Base-by-base conservation (phyloP, 495 filamentous ascomycete species). In the Amniculicola lignicola region DNA sequence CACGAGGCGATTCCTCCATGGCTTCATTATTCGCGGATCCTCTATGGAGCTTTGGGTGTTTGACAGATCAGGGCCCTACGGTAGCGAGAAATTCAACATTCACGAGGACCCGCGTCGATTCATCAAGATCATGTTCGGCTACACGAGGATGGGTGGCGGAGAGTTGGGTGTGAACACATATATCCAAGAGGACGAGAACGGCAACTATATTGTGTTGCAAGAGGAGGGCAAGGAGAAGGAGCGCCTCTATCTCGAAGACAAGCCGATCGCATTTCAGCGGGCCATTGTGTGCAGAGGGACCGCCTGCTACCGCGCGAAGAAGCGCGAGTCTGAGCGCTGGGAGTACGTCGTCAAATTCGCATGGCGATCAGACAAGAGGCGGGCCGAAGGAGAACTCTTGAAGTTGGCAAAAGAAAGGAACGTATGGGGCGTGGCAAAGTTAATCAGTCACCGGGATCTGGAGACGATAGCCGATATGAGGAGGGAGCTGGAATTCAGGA, bases 61-160 rank as follows among this genome's bases (percentile, higher is more conserved):
- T 64, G 70, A 75, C 65, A 67, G 74, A 44, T 74, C 71, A 54
- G 70, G 71, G 37, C 55, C 62, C 42, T 77, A 75, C 57, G 69
- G 69, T 51, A 68, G 65, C 59, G 65, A 59, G 15, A 19, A 55
- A 35, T 70, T 76, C 54, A 61, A 76, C 64, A 62, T 75, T 53
- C 64, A 65, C 40, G 44, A 69, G 48, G 57, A 75, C 22, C 67
- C 63, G 15, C 38, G 68, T 48, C 58, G 56, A 12, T 70, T 70
- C 42, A 63, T 69, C 28, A 53, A 61, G 41, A 56, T 60, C 27
- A 62, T 72, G 54, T 59, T 54, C 15, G 67, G 60, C 2, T 73
- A 73, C 37, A 27, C 52, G 16, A 21, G 16, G 23, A 44, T 44
- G 40, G 23, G 18, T 9, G 40, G 24, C 16, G 40, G 18, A n/a